Base-by-base conservation (phyloP, 2,329 filamentous ascomycete species). In the Coleophoma crateriformis region DNA sequence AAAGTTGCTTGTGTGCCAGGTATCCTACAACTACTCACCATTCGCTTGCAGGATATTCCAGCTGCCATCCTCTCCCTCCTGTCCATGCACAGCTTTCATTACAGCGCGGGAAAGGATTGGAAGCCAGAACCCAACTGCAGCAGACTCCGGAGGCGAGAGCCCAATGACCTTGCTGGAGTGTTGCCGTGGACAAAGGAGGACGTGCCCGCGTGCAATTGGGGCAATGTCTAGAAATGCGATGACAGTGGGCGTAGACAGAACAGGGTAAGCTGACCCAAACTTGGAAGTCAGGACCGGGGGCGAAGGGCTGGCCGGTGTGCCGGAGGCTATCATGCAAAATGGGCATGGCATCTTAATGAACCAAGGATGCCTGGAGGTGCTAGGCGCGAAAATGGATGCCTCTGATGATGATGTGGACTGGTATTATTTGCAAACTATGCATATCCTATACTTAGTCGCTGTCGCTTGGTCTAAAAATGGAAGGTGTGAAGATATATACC, bases 21-120 rank as follows among this genome's bases (percentile, higher is more conserved):
- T 12, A n/a, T n/a, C 13, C 11, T 17, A 45, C 6, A 32, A 17
- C 7, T 33, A 34, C 64, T 44, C 58, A 79, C 78, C 89, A 59
- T 96, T 96, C 65, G 96, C 96, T 71, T 96, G 90, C 47, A 96
- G 87, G 13, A 96, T 82, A 67, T 96, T 96, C 85, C 91, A 96
- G 69, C 54, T 51, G 34, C 39, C 49, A 12, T 43, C 45, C 40
- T 51, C 40, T 43, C 45, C 33, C 33, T 40, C 35, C 14, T 33
- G 37, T 88, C 37, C 75, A 74, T 2, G 88, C 78, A 22, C 82
- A 84, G 4, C 84, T 68, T 95, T 89, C 37, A 75, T 74, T 1
- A 88, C 79, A 12, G 83, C 85, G 13, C 79, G 73, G 13, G 85
- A 87, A 1, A 96, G 72, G 5, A 92, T 67, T 32, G 89, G 84